These are phyloP conservation scores for Phytophthora kernoviae DNA, from an alignment of 352 stramenopile species.

Conservation along the genomic window DNA sequence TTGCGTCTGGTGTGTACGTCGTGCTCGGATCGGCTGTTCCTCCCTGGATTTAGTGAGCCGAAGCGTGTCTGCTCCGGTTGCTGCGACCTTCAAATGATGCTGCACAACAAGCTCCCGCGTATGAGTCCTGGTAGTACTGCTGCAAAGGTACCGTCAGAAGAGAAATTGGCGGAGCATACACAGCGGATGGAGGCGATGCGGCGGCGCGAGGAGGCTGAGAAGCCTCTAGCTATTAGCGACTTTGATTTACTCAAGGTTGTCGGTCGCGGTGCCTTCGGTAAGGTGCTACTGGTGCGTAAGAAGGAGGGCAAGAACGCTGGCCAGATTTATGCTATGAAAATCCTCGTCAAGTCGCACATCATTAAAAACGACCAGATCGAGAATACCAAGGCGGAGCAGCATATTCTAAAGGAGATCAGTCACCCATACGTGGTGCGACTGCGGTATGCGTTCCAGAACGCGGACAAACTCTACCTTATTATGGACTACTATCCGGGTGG, in stretches of 20 bases:
- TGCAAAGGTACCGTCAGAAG: slow-evolving; percentile 47
- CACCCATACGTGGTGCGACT: slow-evolving; percentile 88
- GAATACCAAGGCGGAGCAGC: slow-evolving; percentile 90
- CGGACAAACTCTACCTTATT: slow-evolving; percentile 95
- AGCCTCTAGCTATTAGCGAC: slow-evolving; percentile 88
- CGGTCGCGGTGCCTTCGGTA: slow-evolving; percentile 95
- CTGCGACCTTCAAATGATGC: slow-evolving; percentile 88
- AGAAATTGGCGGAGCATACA: slow-evolving; percentile 66
- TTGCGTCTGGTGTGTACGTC: slow-evolving; percentile 81
- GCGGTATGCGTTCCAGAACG: slow-evolving; percentile 88
- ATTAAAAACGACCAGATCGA: slow-evolving; percentile 95
- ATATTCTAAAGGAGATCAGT: slow-evolving; percentile 91
- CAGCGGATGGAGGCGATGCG: slow-evolving; percentile 84
- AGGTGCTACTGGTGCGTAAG: slow-evolving; percentile 94
- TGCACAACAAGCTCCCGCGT: slow-evolving; percentile 84
- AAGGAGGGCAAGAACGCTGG: slow-evolving; percentile 87
- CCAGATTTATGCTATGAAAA: slow-evolving; percentile 95
- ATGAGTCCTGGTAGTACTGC: slow-evolving; percentile 37
- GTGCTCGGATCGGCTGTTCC: slow-evolving; percentile 87
- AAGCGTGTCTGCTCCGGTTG: slow-evolving; percentile 87
- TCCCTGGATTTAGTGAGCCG: slow-evolving; percentile 86
- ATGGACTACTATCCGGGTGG: slow-evolving; percentile 95
- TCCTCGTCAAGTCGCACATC: slow-evolving; percentile 93
- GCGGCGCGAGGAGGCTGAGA: slow-evolving; percentile 74
- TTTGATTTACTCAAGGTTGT: slow-evolving; percentile 97